phyloP scores from a whole-genome alignment of 768 basidiomycete genomes.

The Fomitopsis pulvina region DNA sequence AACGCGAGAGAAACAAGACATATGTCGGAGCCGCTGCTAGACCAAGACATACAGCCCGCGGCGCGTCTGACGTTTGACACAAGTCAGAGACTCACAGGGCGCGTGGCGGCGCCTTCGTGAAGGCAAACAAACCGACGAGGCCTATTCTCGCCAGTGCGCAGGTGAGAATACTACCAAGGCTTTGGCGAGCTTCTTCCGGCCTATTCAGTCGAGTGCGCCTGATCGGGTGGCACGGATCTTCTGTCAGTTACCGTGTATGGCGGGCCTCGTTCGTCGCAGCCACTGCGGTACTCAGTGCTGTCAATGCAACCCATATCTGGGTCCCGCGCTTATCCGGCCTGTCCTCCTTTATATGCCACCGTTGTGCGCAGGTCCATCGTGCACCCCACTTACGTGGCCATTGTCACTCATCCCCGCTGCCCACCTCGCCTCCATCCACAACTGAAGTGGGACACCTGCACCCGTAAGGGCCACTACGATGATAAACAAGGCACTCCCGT shows the following conservation, averaged over 20 bases:
- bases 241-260: neutral
- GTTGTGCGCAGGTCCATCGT: neutral
- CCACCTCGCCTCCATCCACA: neutral
- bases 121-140: neutral
- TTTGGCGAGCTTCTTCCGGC: constrained; percentile 1
- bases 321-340: constrained; percentile 1
- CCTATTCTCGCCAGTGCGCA: neutral
- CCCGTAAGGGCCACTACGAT: constrained; percentile 4
- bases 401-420: neutral
- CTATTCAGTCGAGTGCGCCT: constrained; percentile 8
- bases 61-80: no score
- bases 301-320: constrained; percentile 4
- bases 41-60: no score
- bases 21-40: no score
- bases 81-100: neutral
- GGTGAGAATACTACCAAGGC: neutral
- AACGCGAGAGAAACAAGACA: no score
- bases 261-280: neutral
- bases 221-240: constrained; percentile 5
- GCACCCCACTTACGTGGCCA: neutral
- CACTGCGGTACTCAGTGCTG: neutral
- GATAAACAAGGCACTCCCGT: constrained; percentile 34
- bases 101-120: neutral
- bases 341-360: neutral
- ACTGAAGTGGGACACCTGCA: neutral